Evolutionary conservation across 164 flowering plant genomes (phyloP).

Genomic region (Tetrastigma voinierianum): DNA sequence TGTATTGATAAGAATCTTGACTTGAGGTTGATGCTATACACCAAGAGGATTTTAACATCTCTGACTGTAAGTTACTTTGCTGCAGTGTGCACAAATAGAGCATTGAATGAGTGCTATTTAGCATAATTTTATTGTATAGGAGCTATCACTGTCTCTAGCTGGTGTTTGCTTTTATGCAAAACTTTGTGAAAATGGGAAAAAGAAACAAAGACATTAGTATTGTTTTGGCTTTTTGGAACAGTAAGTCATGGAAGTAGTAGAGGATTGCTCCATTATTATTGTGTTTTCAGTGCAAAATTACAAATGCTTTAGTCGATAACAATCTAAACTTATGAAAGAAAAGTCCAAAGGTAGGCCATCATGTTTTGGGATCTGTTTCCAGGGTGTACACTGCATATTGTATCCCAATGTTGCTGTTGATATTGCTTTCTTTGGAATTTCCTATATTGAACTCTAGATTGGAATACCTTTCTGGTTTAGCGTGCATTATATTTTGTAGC

Average conservation of each 20-base stretch:
- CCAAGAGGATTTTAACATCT: constrained; percentile 32
- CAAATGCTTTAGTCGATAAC: neutral
- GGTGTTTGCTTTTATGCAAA: too few relatives aligned
- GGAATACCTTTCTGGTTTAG: too few relatives aligned
- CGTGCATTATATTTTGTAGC: too few relatives aligned
- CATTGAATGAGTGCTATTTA: neutral
- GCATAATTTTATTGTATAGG: neutral
- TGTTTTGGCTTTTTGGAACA: neutral
- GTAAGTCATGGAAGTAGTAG: neutral
- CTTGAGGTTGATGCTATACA: constrained; percentile 49
- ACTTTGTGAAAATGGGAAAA: neutral
- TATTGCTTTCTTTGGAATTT: too few relatives aligned
- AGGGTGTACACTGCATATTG: neutral
- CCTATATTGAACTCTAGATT: too few relatives aligned
- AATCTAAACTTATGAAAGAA: neutral
- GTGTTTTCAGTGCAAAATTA: neutral
- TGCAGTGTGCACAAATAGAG: neutral
- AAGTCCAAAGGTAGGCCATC: too few relatives aligned
- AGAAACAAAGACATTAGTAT: neutral
- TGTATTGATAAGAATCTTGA: constrained; percentile 54
- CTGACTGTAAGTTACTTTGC: constrained; percentile 20
- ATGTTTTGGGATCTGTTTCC: neutral
- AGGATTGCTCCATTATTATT: neutral
- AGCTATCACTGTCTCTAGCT: neutral
- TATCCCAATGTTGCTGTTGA: neutral